Base-by-base conservation (phyloP, 768 basidiomycete species). In the Calvatia gigantea region DNA sequence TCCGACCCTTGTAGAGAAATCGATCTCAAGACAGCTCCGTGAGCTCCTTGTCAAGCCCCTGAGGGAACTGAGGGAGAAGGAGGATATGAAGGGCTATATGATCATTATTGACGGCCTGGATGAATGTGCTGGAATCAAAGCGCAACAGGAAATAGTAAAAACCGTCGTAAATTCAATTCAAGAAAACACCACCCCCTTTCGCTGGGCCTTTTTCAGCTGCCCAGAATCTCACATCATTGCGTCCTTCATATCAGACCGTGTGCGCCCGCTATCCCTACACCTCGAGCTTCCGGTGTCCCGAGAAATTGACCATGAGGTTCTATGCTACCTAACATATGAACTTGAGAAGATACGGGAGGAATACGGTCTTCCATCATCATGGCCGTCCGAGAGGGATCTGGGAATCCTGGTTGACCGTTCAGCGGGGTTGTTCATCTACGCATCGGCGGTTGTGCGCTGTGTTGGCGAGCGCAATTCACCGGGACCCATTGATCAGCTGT, bases 101-200 rank as follows among this genome's bases (percentile, higher is more conserved):
- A 43, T 59, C 12, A 37, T 59, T 14, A 37, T 59, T 21, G 58
- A 59, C 35, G 58, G 58, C 17, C 41, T 59, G 4, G 58, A 59
- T 41, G 53, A 59, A 28, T 59, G 58, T 31, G 31, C 27, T 2
- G 39, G 33, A 3, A 14, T 19, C 19, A n/a, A 38, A 6, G 41
- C 21, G 7, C 49, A 44, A 21, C n/a, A 12, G 11, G 32, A 45
- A 0, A 42, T 57, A 6, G 14, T 57, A 23, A 23, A 52, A n/a
- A 43, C 35, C 19, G 31, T 53, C 31, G 29, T 31, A 7, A 15
- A 31, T 33, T 53, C 51, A 9, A 4, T 35, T 53, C 37, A n/a
- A 35, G 19, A 35, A 19, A 9, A 4, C 3, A 53, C 32, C 1
- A 35, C 42, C 6, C 41, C 42, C 11, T 44, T 43, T 14, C 42